Percentiles rank a stretch among this genome's conserved stretches.
These are phyloP conservation scores for Sherardia arvensis DNA, from an alignment of 257 asterid species.

Conservation along the genomic window DNA sequence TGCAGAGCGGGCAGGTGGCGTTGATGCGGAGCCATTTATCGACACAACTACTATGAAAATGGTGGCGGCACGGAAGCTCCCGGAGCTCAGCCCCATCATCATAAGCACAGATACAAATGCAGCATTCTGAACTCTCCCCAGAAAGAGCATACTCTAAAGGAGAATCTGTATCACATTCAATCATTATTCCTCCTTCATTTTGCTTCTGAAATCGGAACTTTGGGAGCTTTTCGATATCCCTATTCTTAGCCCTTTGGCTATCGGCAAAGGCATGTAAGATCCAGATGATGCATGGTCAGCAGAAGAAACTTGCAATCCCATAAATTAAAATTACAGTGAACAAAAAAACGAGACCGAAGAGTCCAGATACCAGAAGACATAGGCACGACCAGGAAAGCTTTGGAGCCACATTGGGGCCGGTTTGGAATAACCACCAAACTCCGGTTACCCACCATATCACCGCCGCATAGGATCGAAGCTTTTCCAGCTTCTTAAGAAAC, in stretches of 20 bases:
- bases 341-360: conserved; percentile 86
- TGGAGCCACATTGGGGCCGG: conserved; percentile 66
- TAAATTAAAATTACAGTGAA: conserved; percentile 84
- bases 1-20: conserved; percentile 64
- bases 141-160: conserved; percentile 81
- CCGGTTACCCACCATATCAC: conserved; percentile 83
- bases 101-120: not conserved
- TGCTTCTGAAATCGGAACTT: conserved; percentile 63
- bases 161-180: conserved; percentile 60
- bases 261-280: conserved; percentile 90
- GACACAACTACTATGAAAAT: conserved; percentile 74
- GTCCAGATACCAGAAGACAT: conserved; percentile 88
- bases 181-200: conserved; percentile 88
- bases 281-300: conserved; percentile 92
- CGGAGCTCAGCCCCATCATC: conserved; percentile 19
- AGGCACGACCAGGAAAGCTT: conserved; percentile 95
- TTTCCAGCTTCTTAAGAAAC: no score
- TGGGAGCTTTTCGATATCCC: conserved; percentile 82
- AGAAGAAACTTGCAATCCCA: conserved; percentile 97
- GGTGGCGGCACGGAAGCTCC: conserved; percentile 36
- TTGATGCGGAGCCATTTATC: conserved; percentile 93
- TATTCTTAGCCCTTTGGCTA: conserved; percentile 96
- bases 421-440: conserved; percentile 89
- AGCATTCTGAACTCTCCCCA: conserved; percentile 74
- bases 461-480: no score